Percentiles rank a stretch among this genome's conserved stretches.
Evolutionary conservation across 352 stramenopile species (phyloP).

Genomic region (Aphanomyces astaci): DNA sequence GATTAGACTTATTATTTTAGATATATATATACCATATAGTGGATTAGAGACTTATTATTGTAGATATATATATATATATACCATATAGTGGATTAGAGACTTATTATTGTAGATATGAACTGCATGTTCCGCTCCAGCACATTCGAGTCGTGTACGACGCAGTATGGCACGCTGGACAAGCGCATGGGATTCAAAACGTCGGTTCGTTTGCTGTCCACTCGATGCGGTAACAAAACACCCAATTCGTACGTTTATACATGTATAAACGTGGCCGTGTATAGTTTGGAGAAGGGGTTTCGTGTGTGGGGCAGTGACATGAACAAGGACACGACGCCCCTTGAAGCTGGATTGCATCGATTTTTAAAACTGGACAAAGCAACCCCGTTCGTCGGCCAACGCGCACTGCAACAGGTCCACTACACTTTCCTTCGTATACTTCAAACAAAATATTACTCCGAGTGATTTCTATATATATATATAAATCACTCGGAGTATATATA

Average conservation of each 20-base stretch:
- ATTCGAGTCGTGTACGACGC: constrained; percentile 7
- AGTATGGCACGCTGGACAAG: constrained; percentile 12
- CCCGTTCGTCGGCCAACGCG: constrained; percentile 15
- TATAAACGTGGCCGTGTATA: no score
- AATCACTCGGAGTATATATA: no score
- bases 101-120: constrained; percentile 10
- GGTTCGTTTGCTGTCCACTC: constrained; percentile 18
- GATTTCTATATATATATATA: no score
- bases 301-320: constrained; percentile 22
- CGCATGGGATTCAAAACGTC: constrained; percentile 5
- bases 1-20: no score
- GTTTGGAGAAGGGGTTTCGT: constrained; percentile 19
- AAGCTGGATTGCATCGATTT: constrained; percentile 14
- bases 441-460: no score
- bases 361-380: constrained; percentile 11
- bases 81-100: no score
- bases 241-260: not conserved
- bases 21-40: no score
- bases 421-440: no score
- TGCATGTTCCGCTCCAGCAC: constrained; percentile 12
- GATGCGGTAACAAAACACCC: not conserved
- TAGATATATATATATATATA: no score
- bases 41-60: no score
- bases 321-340: constrained; percentile 17
- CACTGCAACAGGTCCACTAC: constrained; percentile 9